phyloP scores from a whole-genome alignment of 2,329 filamentous ascomycete genomes.

The Monilinia fructicola region DNA sequence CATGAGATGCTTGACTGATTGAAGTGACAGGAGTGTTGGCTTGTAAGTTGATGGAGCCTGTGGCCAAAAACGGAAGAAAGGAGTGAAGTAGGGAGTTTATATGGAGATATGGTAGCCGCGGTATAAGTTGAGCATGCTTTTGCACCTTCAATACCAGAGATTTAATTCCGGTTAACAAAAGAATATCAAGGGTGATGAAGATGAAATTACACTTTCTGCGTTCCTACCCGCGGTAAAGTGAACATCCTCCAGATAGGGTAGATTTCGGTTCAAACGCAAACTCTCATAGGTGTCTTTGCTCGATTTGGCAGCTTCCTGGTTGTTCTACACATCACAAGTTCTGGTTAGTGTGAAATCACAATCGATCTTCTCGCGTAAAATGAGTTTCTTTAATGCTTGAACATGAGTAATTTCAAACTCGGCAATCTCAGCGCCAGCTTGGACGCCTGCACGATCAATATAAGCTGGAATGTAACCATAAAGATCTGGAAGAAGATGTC shows the following conservation, averaged over 20 bases:
- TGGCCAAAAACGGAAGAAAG: conserved; percentile 49
- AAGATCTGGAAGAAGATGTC: conserved; percentile 10
- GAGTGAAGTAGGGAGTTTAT: conserved; percentile 59
- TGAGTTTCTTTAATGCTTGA: conserved; percentile 41
- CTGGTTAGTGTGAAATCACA: conserved; percentile 45
- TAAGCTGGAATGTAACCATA: conserved; percentile 10
- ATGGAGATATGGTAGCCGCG: conserved; percentile 50
- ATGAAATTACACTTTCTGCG: conserved; percentile 5
- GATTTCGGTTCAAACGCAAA: neutral
- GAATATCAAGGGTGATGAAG: neutral
- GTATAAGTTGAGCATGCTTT: conserved; percentile 28
- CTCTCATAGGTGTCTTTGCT: neutral
- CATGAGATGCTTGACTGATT: conserved; percentile 26
- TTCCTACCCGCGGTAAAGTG: neutral
- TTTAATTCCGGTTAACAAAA: neutral
- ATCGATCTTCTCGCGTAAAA: conserved; percentile 44
- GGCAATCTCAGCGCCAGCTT: conserved; percentile 25
- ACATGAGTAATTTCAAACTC: conserved; percentile 45
- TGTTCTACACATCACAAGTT: conserved; percentile 8
- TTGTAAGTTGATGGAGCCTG: conserved; percentile 50
- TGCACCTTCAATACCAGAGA: conserved; percentile 34
- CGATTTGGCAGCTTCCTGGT: neutral
- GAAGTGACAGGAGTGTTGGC: conserved; percentile 50
- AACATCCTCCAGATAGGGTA: conserved; percentile 14
- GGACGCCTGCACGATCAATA: neutral